A percentile compares a stretch with the other conserved stretches of the same genome.
phyloP scores from a whole-genome alignment of 257 asterid species.

The Solanum phureja region DNA sequence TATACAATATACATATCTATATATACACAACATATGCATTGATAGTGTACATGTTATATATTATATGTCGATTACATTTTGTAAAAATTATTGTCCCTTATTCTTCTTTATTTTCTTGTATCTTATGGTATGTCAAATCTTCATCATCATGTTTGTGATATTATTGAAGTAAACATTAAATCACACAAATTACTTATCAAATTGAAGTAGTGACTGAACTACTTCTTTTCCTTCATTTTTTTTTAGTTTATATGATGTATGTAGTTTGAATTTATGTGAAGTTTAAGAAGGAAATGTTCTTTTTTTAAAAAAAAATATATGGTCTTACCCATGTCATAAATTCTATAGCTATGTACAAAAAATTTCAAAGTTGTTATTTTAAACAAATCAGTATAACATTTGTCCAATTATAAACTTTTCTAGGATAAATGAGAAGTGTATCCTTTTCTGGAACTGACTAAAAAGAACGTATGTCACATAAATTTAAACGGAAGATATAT shows the following conservation, averaged over 20 bases:
- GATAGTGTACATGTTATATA: not conserved
- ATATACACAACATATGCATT: not conserved
- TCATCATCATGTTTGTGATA: not conserved
- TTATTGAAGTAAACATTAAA: not conserved
- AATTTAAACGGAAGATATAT: not conserved
- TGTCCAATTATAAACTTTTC: not conserved
- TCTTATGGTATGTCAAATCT: not conserved
- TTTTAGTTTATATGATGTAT: no score
- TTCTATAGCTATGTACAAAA: no score
- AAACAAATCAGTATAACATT: not conserved
- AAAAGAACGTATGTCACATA: not conserved
- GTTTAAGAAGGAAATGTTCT: no score
- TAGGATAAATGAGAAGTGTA: not conserved
- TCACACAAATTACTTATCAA: not conserved
- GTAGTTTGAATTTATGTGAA: no score
- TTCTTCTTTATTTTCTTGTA: not conserved
- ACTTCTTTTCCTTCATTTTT: no score
- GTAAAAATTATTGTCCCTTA: not conserved
- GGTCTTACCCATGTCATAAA: no score
- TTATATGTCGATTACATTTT: no score
- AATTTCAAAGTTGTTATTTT: no score
- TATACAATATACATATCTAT: not conserved
- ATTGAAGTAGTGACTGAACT: not conserved
- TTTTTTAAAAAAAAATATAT: no score
- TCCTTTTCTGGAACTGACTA: accelerated